Conservation (phyloP, 2,329 filamentous ascomycete species). For the Cercospora beticola region DNA sequence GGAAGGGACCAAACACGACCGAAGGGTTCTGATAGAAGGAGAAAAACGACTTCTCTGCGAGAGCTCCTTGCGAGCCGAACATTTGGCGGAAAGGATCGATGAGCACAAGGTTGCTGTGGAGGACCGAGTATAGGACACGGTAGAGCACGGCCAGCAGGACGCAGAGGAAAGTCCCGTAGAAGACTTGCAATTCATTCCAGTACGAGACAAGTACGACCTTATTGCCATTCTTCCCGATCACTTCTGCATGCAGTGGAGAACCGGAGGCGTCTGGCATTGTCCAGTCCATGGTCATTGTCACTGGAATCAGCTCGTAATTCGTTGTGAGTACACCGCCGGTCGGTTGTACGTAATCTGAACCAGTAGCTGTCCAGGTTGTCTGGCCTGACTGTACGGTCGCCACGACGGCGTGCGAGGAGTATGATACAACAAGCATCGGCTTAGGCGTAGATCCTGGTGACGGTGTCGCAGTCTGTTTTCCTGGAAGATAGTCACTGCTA, state of each 20-base stretch:
- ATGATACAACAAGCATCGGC: background rate
- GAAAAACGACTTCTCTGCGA: slow-evolving; percentile 21
- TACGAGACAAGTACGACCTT: background rate
- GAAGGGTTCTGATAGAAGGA: slow-evolving; percentile 21
- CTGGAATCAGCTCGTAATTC: background rate
- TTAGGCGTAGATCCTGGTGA: background rate
- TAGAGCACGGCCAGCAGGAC: slow-evolving; percentile 24
- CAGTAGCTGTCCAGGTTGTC: background rate
- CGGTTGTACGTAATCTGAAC: background rate
- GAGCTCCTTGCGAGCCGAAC: slow-evolving; percentile 14
- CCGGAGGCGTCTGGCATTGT: background rate
- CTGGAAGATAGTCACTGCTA: background rate
- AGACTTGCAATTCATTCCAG: slow-evolving; percentile 15
- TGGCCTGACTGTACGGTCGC: background rate
- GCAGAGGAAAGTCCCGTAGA: slow-evolving; percentile 22
- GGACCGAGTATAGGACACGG: slow-evolving; percentile 19
- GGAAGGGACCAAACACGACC: background rate
- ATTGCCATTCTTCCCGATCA: background rate
- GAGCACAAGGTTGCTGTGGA: slow-evolving; percentile 22
- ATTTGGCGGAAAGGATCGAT: slow-evolving; percentile 26
- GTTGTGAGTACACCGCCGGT: background rate
- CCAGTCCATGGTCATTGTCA: background rate
- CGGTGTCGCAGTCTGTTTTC: background rate
- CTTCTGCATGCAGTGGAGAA: background rate
- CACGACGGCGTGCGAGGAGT: background rate